phyloP scores from a whole-genome alignment of 2,329 filamentous ascomycete species.

The Rutstroemia sp. region DNA sequence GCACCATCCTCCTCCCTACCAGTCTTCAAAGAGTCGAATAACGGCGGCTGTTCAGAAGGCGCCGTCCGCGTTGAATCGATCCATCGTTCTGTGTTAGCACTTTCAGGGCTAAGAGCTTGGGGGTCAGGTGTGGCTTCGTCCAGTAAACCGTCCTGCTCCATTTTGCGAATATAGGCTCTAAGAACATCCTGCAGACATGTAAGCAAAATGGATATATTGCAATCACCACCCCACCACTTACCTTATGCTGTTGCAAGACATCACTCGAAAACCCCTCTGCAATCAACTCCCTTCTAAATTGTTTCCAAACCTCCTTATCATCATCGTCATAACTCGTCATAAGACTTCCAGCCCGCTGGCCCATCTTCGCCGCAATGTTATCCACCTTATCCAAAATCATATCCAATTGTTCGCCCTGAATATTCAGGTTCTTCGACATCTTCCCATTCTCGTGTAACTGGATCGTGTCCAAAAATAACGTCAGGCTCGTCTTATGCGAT shows the following conservation, averaged over 20 bases:
- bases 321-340: constrained; percentile 33
- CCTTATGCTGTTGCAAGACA: constrained; percentile 50
- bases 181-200: constrained; percentile 42
- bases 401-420: constrained; percentile 36
- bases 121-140: constrained; percentile 34
- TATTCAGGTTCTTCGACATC: constrained; percentile 26
- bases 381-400: constrained; percentile 55
- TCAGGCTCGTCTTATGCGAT: constrained; percentile 45
- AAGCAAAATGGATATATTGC: constrained; percentile 9
- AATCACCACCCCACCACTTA: constrained; percentile 25
- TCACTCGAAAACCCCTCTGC: constrained; percentile 50
- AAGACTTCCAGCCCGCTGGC: constrained; percentile 33
- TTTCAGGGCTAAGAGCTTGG: constrained; percentile 23
- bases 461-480: constrained; percentile 50
- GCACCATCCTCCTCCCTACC: constrained; percentile 13
- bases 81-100: constrained; percentile 21
- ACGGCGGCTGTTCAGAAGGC: constrained; percentile 12
- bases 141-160: constrained; percentile 49
- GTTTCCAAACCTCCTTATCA: constrained; percentile 48
- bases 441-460: constrained; percentile 43
- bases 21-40: constrained; percentile 19
- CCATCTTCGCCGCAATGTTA: constrained; percentile 45
- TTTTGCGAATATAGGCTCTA: constrained; percentile 52
- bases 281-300: constrained; percentile 51
- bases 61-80: constrained; percentile 14